Base-by-base conservation (phyloP, 331 rosid species). In the Rosa hybrid region DNA sequence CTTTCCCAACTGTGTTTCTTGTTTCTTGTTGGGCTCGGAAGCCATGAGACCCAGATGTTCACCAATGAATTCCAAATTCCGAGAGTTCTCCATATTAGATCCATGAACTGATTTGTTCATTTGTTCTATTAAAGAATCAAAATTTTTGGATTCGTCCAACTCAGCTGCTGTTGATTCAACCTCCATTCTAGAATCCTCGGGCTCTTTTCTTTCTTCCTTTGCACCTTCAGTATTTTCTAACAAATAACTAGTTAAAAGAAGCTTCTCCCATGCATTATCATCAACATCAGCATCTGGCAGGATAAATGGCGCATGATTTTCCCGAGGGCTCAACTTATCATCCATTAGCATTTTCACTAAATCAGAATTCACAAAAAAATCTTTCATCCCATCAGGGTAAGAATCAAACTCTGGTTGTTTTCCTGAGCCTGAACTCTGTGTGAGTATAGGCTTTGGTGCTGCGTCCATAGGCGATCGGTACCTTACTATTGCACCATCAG, bases 271-370 rank as follows among this genome's bases (percentile, higher is more conserved):
- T 16, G 84, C 79, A 76, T 68, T 68, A 18, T 85, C 84, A 49
- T 92, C 92, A 79, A 87, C 97, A 0, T 87, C 88, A 60, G 81
- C 80, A 84, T 96, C 97, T 0, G 94, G 91, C 20, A 88, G 81
- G 77, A 87, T 71, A 78, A 90, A 87, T 0, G 89, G 93, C 60
- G 88, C 75, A 44, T 83, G 89, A 50, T 80, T 85, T 53, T 93
- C 99, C 4, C 87, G 73, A 12, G 93, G 87, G 83, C 82, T 77
- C 54, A 83, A 13, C n/a, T 89, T 89, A 78, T 92, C 98, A 83
- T 94, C 98, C 92, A 86, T 81, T 69, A 92, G 94, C 68, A 85
- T 81, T 80, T 94, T 90, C 91, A 68, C 46, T 11, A 68, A 41
- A 67, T 96, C 99, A 7, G 97, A 83, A 87, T 88, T 86, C 77